Conservation (phyloP, 2,329 filamentous ascomycete species). For the Ophiocordyceps camponoti-leonardi region DNA sequence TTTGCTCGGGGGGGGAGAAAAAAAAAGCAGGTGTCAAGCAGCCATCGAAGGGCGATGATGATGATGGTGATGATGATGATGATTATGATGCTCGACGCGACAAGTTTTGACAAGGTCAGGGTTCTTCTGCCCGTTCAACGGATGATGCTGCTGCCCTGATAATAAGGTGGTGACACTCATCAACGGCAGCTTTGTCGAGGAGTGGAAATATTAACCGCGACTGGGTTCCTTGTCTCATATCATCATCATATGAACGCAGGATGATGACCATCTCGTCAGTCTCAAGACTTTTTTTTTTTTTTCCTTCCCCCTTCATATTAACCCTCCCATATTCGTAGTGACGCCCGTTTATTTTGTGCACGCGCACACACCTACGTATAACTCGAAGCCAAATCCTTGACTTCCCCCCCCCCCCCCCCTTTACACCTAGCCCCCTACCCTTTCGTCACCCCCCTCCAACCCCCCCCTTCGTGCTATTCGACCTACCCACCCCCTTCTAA, state of each 20-base stretch:
- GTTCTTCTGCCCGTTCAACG: background rate
- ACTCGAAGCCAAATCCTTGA: background rate
- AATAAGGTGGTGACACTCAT: background rate
- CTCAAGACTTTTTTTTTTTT: too few species aligned
- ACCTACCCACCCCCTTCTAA: background rate
- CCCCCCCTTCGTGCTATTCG: background rate
- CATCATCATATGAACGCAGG: too few species aligned
- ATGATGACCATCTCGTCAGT: background rate
- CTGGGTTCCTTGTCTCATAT: slow-evolving; percentile 1
- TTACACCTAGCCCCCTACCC: background rate
- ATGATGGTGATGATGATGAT: background rate
- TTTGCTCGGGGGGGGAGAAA: background rate
- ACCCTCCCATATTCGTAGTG: too few species aligned
- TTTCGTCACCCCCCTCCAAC: background rate
- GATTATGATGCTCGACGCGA: background rate
- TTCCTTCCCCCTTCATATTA: too few species aligned
- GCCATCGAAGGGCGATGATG: too few species aligned
- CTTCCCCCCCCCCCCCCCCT: background rate
- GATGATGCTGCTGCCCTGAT: background rate
- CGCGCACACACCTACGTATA: background rate
- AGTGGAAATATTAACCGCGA: background rate
- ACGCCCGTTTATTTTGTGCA: too few species aligned
- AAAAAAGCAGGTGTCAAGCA: too few species aligned
- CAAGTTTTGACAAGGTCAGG: background rate
- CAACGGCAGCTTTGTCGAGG: background rate